Conservation (phyloP, 345 rosid genomes). For the Camelina hispida region DNA sequence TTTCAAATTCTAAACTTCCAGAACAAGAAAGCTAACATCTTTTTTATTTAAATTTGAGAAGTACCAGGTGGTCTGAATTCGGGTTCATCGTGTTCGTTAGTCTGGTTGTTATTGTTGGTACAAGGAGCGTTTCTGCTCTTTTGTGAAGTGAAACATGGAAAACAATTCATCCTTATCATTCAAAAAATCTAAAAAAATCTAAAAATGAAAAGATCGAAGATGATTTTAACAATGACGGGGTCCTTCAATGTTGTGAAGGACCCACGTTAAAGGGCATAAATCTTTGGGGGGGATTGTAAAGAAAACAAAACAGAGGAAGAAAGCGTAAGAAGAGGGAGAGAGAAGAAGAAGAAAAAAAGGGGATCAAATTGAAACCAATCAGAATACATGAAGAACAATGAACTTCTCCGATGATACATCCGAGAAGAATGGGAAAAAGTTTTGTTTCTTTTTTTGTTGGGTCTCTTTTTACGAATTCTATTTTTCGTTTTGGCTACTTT, state of each 20-base stretch:
- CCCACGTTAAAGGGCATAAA: conserved; percentile 46
- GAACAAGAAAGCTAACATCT: not conserved
- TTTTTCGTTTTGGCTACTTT: conserved; percentile 33
- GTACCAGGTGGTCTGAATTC: conserved; percentile 41
- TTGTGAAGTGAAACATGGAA: conserved; percentile 67
- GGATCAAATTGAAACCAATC: conserved; percentile 28
- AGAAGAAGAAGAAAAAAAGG: not conserved
- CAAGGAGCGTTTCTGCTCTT: conserved; percentile 44
- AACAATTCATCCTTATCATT: conserved; percentile 61
- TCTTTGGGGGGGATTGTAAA: conserved; percentile 30
- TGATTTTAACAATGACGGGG: conserved; percentile 44
- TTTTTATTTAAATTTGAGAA: too few relatives aligned
- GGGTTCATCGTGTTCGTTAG: conserved; percentile 8
- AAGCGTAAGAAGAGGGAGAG: conserved; percentile 1
- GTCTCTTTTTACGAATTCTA: conserved; percentile 22
- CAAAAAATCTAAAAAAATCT: not conserved
- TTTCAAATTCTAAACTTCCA: not conserved
- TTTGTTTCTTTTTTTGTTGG: conserved; percentile 7
- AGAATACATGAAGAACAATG: conserved; percentile 31
- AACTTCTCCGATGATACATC: conserved; percentile 36
- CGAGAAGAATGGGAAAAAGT: conserved; percentile 36
- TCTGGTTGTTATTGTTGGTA: conserved; percentile 30
- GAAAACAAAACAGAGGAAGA: conserved; percentile 27
- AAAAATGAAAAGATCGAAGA: not conserved
- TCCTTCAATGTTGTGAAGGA: conserved; percentile 61